Evolutionary conservation across 2,329 filamentous ascomycete species (phyloP).

Genomic region (Chaetomium olivaceum): DNA sequence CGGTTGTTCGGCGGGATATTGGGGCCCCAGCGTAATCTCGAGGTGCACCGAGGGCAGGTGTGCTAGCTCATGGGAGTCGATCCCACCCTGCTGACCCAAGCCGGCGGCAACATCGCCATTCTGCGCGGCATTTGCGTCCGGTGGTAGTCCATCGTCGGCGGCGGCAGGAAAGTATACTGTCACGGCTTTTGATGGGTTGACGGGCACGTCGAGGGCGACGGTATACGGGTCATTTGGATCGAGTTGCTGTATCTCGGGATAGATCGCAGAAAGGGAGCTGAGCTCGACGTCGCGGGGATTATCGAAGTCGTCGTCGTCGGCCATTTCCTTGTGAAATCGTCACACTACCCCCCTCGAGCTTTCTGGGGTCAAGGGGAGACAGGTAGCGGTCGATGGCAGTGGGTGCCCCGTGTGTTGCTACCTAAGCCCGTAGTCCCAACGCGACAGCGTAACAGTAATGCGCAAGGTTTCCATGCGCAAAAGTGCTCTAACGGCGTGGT

Average conservation of each 20-base stretch:
- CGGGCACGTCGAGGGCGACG: constrained; percentile 59
- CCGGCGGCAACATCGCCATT: constrained; percentile 14
- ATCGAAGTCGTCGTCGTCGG: constrained; percentile 42
- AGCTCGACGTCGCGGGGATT: constrained; percentile 61
- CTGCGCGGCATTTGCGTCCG: constrained; percentile 8
- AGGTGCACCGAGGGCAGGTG: constrained; percentile 61
- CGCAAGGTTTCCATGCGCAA: background rate
- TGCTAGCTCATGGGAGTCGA: constrained; percentile 53
- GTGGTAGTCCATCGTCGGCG: constrained; percentile 37
- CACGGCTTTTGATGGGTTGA: constrained; percentile 55
- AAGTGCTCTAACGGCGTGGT: background rate
- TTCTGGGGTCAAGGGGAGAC: background rate
- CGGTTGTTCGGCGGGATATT: constrained; percentile 57
- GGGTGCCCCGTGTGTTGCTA: background rate
- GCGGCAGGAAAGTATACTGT: constrained; percentile 59
- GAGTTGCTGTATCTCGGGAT: constrained; percentile 59
- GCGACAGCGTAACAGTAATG: background rate
- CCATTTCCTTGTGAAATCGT: constrained; percentile 19
- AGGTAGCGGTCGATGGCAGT: background rate
- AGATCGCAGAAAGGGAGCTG: constrained; percentile 63
- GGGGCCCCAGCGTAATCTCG: constrained; percentile 54
- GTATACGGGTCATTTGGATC: constrained; percentile 47
- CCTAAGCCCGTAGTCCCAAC: background rate
- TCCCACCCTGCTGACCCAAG: constrained; percentile 18
- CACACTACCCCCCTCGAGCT: background rate